Evolutionary conservation across 192 early-diverging fungal species (phyloP), one percentile per base, ranked within the genome.

Genomic region (Entrophospora sp.): DNA sequence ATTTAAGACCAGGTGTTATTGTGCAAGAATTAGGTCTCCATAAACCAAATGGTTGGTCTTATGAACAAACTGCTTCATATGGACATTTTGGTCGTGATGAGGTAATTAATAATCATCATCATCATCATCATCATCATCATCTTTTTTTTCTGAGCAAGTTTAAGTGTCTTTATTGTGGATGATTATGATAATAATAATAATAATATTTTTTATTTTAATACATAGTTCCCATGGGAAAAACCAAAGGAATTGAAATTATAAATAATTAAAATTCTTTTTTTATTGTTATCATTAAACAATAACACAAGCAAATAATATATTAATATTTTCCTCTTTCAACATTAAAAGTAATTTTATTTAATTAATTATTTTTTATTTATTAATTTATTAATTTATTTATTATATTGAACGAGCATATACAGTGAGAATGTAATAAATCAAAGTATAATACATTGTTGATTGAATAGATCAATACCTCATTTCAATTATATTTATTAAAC

Each of bases 1-100:
- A 99, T 78, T 88, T 99, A 73, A 93, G 95, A 61, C 96, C 96
- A 44, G 96, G 96, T 81, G 86, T 90, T 73, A 96, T 99, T 73
- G 95, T 96, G 81, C 89, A 93, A 84, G 92, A 97, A 83, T 86
- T 99, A 57, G 89, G 97, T 75, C 89, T 99, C 65, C 95, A 89
- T 89, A 91, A 94, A 85, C 96, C 96, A 75, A 13, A 40, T 27
- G 63, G 49, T 38, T 65, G 63, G 63, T 91, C 91, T 80, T 99
- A 97, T 89, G 83, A 85, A 74, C 80, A 93, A 80, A 95, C 96
- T 61, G 96, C 96, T 44, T 87, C 89, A 77, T 99, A 99, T 80
- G 96, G 90, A 65, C 89, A 91, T 82, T 93, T 91, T 78, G 91
- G 91, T 63, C 89, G 96, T 69, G 79, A 82, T 61, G 89, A 95